Base-by-base conservation (phyloP, 306 rosid genomes). In the Glycine soja region DNA sequence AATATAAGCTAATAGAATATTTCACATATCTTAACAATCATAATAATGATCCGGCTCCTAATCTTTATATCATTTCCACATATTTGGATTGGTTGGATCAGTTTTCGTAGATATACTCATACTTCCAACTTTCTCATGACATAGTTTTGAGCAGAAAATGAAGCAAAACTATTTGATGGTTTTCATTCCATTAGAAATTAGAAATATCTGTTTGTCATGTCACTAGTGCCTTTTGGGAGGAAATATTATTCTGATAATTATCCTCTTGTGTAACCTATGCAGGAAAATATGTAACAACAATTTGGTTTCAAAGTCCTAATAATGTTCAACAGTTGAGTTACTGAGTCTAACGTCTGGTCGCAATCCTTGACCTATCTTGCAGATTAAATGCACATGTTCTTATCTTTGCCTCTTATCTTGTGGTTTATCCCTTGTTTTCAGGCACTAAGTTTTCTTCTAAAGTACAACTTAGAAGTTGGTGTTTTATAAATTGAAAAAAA, bases 351-450 rank as follows among this genome's bases (percentile, higher is more conserved):
- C 30, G 36, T 82, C 79, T 62, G 46, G 83, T 77, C 69, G 9
- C 59, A 51, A 46, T 80, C 84, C 14, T 80, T 45, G 15, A 59
- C 42, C 80, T 47, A 50, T 68, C 51, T 40, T 65, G 15, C 59
- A 72, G 70, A 54, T 83, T 72, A 59, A 34, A 65, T 83, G 77
- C 72, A 36, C 56, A 56, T 78, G 69, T 61, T 74, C 81, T 68
- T 80, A 68, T 58, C 53, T 43, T 67, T 72, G n/a, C 18, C n/a
- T 58, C 71, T 38, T 74, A 83, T 83, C 77, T 47, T 43, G 34
- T 54, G 65, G 72, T 71, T 13, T 72, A 72, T 77, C 78, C 57
- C 54, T 64, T 13, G 43, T 65, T 1, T 64, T 38, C 24, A 64
- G 48, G 48, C 70, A 64, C 70, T 36, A 38, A 64, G 15, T 38